These are phyloP conservation scores for Colletotrichum lindemuthianum DNA, from an alignment of 2,329 filamentous ascomycete genomes.

Conservation along the genomic window DNA sequence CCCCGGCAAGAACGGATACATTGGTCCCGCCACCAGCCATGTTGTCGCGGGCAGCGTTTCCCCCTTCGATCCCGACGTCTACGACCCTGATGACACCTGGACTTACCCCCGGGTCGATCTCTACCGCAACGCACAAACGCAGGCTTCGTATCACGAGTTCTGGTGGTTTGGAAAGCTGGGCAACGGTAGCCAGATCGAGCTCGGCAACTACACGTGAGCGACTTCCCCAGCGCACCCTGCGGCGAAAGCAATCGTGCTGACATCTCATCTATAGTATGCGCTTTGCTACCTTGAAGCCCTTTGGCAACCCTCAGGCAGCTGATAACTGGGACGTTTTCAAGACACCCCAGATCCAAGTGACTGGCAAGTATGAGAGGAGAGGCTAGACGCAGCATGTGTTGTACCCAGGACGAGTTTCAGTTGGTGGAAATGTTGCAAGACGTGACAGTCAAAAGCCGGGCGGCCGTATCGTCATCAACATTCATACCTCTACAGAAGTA, in stretches of 20 bases:
- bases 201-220: constrained; percentile 32
- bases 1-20: constrained; percentile 49
- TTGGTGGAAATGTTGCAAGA: no score
- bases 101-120: constrained; percentile 46
- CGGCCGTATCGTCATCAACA: no score
- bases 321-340: constrained; percentile 55
- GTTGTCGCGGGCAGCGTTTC: constrained; percentile 41
- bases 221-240: neutral
- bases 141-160: constrained; percentile 15
- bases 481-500: no score
- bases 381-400: neutral
- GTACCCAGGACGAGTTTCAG: no score
- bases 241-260: neutral
- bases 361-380: constrained; percentile 28
- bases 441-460: no score
- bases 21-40: constrained; percentile 52
- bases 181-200: constrained; percentile 30
- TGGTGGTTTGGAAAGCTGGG: constrained; percentile 36
- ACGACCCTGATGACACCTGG: constrained; percentile 51
- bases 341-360: constrained; percentile 47
- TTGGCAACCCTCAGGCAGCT: constrained; percentile 51
- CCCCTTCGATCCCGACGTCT: constrained; percentile 45
- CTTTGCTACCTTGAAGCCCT: constrained; percentile 53
- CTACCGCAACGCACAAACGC: constrained; percentile 38
- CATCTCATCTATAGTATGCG: constrained; percentile 42